Percentiles rank a stretch among this genome's conserved stretches.
phyloP scores from a whole-genome alignment of 257 asterid species.

The Nicotiana otophora region DNA sequence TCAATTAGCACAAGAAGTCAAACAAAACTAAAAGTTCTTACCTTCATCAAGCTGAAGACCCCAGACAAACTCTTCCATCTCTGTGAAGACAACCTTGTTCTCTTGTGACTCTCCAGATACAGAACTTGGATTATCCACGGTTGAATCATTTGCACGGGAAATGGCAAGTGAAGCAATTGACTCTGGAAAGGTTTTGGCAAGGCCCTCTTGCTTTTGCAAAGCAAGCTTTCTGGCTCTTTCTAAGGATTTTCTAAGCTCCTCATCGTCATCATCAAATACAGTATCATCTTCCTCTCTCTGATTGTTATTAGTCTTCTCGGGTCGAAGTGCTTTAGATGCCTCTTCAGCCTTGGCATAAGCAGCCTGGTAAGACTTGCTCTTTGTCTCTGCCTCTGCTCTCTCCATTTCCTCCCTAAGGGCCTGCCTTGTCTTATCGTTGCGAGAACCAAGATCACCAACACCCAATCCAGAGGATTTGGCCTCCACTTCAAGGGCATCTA shows the following conservation, averaged over 20 bases:
- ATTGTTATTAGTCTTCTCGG: slow-evolving; percentile 24
- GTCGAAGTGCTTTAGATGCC: slow-evolving; percentile 88
- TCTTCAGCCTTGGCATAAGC: slow-evolving; percentile 86
- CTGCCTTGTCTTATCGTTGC: slow-evolving; percentile 60
- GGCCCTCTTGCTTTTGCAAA: slow-evolving; percentile 53
- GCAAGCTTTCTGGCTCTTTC: slow-evolving; percentile 88
- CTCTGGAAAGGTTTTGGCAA: slow-evolving; percentile 41
- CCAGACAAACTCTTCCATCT: slow-evolving; percentile 99
- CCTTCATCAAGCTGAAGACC: slow-evolving; percentile 95
- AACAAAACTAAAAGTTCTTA: slow-evolving; percentile 14
- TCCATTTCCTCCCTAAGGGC: slow-evolving; percentile 74
- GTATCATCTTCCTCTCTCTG: slow-evolving; percentile 57
- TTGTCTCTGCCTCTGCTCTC: slow-evolving; percentile 65
- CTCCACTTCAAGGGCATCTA: slow-evolving; percentile 90
- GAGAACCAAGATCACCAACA: slow-evolving; percentile 77
- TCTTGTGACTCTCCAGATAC: slow-evolving; percentile 57
- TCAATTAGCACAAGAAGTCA: not conserved
- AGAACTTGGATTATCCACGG: slow-evolving; percentile 32
- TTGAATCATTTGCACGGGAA: slow-evolving; percentile 35
- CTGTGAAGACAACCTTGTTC: slow-evolving; percentile 82
- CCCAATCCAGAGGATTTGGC: slow-evolving; percentile 91
- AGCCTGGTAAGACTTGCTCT: slow-evolving; percentile 66
- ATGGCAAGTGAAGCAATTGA: slow-evolving; percentile 47
- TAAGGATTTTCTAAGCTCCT: slow-evolving; percentile 79
- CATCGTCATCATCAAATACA: slow-evolving; percentile 82